Evolutionary conservation across 208 protist genomes (phyloP).

Genomic region (Leishmania tarentolae): DNA sequence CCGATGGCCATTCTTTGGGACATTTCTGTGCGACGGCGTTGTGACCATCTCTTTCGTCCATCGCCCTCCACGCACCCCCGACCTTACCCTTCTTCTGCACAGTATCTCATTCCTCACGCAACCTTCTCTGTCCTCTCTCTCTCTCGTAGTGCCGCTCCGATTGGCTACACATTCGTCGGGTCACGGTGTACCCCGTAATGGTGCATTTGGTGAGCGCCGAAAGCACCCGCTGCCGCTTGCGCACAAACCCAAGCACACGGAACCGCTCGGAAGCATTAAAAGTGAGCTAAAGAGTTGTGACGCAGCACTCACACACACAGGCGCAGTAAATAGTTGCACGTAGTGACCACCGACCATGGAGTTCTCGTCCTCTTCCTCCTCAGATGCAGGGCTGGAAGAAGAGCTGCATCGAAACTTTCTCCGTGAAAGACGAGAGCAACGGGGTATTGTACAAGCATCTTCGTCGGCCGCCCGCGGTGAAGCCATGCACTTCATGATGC

Average conservation of each 20-base stretch:
- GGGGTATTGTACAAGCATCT: slow-evolving; percentile 34
- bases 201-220: background rate
- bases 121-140: background rate
- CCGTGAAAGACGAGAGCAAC: slow-evolving; percentile 23
- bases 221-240: background rate
- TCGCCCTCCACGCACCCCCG: background rate
- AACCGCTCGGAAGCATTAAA: background rate
- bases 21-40: background rate
- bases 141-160: background rate
- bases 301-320: background rate
- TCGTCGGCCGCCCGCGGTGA: slow-evolving; percentile 13
- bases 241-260: background rate
- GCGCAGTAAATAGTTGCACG: background rate
- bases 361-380: slow-evolving; percentile 67
- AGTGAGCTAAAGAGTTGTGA: background rate
- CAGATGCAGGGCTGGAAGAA: slow-evolving; percentile 59
- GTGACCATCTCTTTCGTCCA: background rate
- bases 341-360: slow-evolving; percentile 23
- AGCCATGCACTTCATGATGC: slow-evolving; percentile 24
- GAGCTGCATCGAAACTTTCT: slow-evolving; percentile 45
- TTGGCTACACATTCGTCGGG: background rate
- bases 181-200: background rate
- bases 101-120: background rate
- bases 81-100: background rate
- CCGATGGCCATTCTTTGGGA: background rate